Conservation (phyloP, 75 land plant species). For the Sequoiadendron giganteum region DNA sequence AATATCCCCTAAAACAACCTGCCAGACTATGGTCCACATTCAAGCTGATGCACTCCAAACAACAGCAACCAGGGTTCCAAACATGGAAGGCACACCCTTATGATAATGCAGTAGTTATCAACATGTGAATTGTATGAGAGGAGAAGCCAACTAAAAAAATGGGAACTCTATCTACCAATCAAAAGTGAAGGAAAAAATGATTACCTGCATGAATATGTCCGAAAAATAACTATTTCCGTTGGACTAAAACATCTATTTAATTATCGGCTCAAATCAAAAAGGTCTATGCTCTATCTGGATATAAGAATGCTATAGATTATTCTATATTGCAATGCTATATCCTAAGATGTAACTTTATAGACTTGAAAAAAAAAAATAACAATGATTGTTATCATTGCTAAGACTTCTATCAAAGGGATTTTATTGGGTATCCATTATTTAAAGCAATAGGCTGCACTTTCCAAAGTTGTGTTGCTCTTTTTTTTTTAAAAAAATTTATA, state of each 20-base stretch:
- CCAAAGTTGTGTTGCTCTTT: too few species aligned
- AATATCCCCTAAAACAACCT: background rate
- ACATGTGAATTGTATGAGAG: background rate
- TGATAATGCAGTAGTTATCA: background rate
- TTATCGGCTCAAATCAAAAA: background rate
- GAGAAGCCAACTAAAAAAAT: background rate
- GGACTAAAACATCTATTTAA: background rate
- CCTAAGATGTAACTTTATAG: too few species aligned
- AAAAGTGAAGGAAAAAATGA: background rate
- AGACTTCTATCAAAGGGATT: too few species aligned
- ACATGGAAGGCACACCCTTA: background rate
- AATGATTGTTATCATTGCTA: too few species aligned
- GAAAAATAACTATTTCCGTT: background rate
- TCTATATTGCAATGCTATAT: too few species aligned
- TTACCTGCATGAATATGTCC: background rate
- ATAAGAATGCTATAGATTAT: too few species aligned
- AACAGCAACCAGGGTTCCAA: background rate
- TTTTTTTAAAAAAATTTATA: too few species aligned
- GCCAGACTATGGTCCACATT: background rate
- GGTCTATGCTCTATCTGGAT: background rate
- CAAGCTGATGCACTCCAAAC: background rate
- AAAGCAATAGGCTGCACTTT: too few species aligned
- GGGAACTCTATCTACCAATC: background rate
- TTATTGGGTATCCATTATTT: too few species aligned
- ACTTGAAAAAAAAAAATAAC: too few species aligned